Conservation (phyloP, 2,329 filamentous ascomycete genomes). For the Phaeosphaeriaceae sp. region DNA sequence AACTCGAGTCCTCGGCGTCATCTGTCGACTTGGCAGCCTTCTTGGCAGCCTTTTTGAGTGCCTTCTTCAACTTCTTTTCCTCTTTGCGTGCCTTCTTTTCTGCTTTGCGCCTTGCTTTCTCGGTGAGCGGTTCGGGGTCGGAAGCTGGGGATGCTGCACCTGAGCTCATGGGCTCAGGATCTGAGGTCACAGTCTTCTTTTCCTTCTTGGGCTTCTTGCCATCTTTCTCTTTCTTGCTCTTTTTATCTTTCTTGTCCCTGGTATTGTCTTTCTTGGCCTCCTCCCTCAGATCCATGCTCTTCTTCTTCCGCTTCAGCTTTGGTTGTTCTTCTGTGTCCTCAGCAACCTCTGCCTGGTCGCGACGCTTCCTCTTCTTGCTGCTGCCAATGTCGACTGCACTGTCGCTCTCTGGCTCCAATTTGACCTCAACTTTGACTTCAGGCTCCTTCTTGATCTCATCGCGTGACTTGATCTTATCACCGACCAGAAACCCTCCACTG, state of each 20-base stretch:
- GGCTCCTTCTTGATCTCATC: conserved; percentile 50
- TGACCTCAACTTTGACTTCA: conserved; percentile 45
- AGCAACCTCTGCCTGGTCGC: conserved; percentile 34
- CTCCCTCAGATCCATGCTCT: conserved; percentile 42
- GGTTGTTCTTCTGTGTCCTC: conserved; percentile 39
- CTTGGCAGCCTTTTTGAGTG: conserved; percentile 54
- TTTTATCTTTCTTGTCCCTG: conserved; percentile 44
- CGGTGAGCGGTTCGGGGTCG: conserved; percentile 49
- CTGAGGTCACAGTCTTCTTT: conserved; percentile 30
- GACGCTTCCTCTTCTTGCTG: conserved; percentile 44
- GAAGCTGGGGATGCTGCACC: conserved; percentile 24
- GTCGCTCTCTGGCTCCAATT: conserved; percentile 51
- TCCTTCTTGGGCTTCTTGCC: conserved; percentile 35
- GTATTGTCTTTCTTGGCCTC: conserved; percentile 30
- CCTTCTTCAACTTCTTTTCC: conserved; percentile 59
- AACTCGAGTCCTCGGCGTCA: conserved; percentile 32
- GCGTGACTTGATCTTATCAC: conserved; percentile 63
- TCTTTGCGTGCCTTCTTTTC: conserved; percentile 57
- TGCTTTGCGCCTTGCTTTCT: conserved; percentile 49
- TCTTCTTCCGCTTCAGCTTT: conserved; percentile 49
- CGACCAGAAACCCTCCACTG: conserved; percentile 76
- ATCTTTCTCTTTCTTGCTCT: conserved; percentile 42
- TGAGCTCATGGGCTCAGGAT: conserved; percentile 26
- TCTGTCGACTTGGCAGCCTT: conserved; percentile 44
- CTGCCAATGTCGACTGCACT: conserved; percentile 28